Evolutionary conservation across 179 eudicot species (phyloP).

Genomic region (Vitellaria paradoxa): DNA sequence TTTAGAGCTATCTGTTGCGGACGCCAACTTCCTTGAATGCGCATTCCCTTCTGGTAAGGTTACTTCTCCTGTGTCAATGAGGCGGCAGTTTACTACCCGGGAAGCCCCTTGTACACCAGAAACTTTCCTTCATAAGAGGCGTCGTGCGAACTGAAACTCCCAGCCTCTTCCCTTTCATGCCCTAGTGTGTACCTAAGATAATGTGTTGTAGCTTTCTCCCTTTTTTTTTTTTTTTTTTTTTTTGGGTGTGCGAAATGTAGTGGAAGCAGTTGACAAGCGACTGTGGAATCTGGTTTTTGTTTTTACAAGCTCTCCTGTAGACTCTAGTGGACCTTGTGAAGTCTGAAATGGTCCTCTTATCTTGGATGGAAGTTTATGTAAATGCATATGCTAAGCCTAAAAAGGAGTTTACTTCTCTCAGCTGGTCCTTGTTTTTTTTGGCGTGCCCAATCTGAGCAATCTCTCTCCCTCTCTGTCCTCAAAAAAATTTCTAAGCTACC

Average conservation of each 20-base stretch:
- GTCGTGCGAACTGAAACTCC: background rate
- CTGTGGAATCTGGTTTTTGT: slow-evolving; percentile 5
- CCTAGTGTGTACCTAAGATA: too few species aligned
- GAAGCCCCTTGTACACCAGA: background rate
- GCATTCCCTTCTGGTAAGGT: background rate
- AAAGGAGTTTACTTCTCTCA: too few species aligned
- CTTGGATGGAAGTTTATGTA: too few species aligned
- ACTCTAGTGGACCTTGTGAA: background rate
- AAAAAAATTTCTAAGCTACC: too few species aligned
- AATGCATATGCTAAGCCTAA: too few species aligned
- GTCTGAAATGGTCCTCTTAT: background rate
- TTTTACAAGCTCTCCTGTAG: background rate
- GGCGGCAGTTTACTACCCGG: background rate
- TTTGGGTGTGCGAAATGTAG: background rate
- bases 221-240: background rate
- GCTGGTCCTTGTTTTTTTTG: too few species aligned
- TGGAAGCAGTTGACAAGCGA: background rate
- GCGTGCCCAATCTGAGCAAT: too few species aligned
- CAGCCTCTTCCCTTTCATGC: background rate
- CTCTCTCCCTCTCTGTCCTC: too few species aligned
- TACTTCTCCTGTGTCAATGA: background rate
- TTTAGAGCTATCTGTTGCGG: slow-evolving; percentile 12
- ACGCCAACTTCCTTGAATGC: slow-evolving; percentile 14
- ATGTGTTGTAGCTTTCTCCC: too few species aligned
- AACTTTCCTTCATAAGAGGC: background rate